Evolutionary conservation across 2,329 filamentous ascomycete species (phyloP).

Genomic region (Lecanoromycetidae sp.): DNA sequence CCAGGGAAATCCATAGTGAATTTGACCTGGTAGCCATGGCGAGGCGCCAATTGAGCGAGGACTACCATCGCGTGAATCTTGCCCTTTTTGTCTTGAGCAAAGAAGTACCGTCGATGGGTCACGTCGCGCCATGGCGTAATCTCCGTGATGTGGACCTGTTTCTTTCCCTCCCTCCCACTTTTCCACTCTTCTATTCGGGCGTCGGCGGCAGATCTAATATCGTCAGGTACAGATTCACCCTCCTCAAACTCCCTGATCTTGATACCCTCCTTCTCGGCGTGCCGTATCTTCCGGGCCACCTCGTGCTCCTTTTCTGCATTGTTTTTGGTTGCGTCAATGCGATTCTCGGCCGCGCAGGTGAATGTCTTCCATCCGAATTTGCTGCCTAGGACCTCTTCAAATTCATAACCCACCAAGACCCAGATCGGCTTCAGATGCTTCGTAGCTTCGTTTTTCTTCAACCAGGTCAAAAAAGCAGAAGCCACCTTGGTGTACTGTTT

Average conservation of each 20-base stretch:
- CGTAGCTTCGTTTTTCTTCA: conserved; percentile 47
- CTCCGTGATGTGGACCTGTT: conserved; percentile 80
- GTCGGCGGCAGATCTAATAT: conserved; percentile 58
- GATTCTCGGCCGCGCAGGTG: conserved; percentile 79
- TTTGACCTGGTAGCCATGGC: conserved; percentile 86
- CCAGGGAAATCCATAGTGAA: conserved; percentile 90
- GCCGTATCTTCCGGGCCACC: conserved; percentile 62
- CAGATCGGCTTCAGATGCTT: conserved; percentile 67
- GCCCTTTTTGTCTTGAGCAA: conserved; percentile 60
- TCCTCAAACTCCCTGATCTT: conserved; percentile 61
- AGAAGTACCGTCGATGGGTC: conserved; percentile 75
- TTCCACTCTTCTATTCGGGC: conserved; percentile 69
- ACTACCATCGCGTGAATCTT: conserved; percentile 67
- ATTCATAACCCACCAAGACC: conserved; percentile 70
- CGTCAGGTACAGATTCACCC: conserved; percentile 51
- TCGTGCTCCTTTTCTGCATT: conserved; percentile 52
- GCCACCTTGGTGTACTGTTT: conserved; percentile 65
- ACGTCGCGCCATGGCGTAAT: conserved; percentile 79
- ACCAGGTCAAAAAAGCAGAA: conserved; percentile 59
- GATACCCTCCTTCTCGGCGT: conserved; percentile 71
- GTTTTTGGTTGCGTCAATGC: conserved; percentile 62
- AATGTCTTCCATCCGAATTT: conserved; percentile 80
- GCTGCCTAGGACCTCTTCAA: conserved; percentile 67
- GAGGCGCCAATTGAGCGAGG: conserved; percentile 65
- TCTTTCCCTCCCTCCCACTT: conserved; percentile 62